A percentile compares a stretch with the other conserved stretches of the same genome.
These are phyloP conservation scores for Trichophyton rubrum DNA, from an alignment of 2,329 filamentous ascomycete species.

Conservation along the genomic window DNA sequence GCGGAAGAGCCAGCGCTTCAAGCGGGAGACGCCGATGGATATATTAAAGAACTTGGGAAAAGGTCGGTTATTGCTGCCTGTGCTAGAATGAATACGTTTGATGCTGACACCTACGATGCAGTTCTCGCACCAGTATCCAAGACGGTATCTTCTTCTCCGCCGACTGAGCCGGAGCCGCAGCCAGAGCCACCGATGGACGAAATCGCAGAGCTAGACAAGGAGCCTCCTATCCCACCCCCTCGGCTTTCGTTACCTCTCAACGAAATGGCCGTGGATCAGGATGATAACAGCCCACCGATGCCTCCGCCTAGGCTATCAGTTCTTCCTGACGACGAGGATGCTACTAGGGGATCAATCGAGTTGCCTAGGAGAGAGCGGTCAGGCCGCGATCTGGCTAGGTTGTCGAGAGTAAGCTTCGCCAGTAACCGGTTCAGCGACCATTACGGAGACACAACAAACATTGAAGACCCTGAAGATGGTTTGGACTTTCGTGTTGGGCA, in stretches of 20 bases:
- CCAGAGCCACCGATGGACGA: slow-evolving; percentile 18
- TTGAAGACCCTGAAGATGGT: slow-evolving; percentile 32
- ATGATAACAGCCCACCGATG: slow-evolving; percentile 29
- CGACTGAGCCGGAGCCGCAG: slow-evolving; percentile 17
- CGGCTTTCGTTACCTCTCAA: slow-evolving; percentile 37
- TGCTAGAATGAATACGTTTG: background rate
- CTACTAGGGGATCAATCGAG: slow-evolving; percentile 32
- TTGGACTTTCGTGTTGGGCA: slow-evolving; percentile 28
- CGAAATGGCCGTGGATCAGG: slow-evolving; percentile 26
- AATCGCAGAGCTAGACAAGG: slow-evolving; percentile 38
- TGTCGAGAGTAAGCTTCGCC: slow-evolving; percentile 34
- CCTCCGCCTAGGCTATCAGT: slow-evolving; percentile 29
- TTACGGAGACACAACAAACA: slow-evolving; percentile 37
- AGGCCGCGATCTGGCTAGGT: slow-evolving; percentile 25
- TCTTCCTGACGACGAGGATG: slow-evolving; percentile 37
- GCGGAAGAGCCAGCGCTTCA: slow-evolving; percentile 37
- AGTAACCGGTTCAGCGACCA: slow-evolving; percentile 37
- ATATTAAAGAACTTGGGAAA: slow-evolving; percentile 41
- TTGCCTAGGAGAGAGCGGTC: slow-evolving; percentile 31
- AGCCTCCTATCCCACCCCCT: slow-evolving; percentile 33
- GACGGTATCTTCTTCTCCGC: slow-evolving; percentile 37
- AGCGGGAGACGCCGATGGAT: slow-evolving; percentile 45
- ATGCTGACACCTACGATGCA: slow-evolving; percentile 14
- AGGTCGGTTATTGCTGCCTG: slow-evolving; percentile 22
- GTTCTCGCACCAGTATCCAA: slow-evolving; percentile 40